Evolutionary conservation across 495 filamentous ascomycete genomes (phyloP), one percentile per base, ranked within the genome.

Genomic region (Hypoxylon cercidicola): DNA sequence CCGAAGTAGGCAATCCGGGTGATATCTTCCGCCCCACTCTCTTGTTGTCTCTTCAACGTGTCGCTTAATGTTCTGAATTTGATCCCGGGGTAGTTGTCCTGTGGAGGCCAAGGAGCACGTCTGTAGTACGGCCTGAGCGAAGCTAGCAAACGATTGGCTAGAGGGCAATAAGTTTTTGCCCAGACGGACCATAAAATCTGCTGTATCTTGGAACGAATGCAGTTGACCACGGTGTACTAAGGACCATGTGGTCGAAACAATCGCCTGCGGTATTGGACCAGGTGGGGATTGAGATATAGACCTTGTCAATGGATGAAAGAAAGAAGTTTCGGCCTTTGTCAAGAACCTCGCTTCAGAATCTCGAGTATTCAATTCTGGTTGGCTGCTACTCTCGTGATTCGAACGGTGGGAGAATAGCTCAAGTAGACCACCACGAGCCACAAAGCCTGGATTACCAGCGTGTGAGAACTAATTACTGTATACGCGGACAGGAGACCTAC

Each of bases 201-300:
- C 55, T 13, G 52, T 40, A 3, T 43, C 40, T 3, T n/a, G 4
- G 11, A 63, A 25, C 0, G 65, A 63, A 10, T 37, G 43, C 10
- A 68, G 11, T 11, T 37, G 44, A n/a, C 65, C 60, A 44, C 39
- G 45, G 1, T 23, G 32, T 4, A 30, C 45, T 4, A 51, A 16
- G 9, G 53, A 60, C 15, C 53, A 37, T 18, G 65, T 54, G 15
- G 55, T 55, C n/a, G 55, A 55, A 10, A 68, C 39, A 4, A 68
- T 68, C 1, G 65, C 65, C 43, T 45, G 54, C 11, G 34, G 15
- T 13, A 63, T 18, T 9, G 58, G 50, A 5, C 55, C 25, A 21
- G 47, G 48, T 3, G 13, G 8, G 0, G 30, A 34, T 8, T 32
- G 43, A 3, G 48, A 62, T 4, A 37, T n/a, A 5, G 34, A 37